Conservation (phyloP, 331 rosid genomes). For the Erythrophleum ivorense region DNA sequence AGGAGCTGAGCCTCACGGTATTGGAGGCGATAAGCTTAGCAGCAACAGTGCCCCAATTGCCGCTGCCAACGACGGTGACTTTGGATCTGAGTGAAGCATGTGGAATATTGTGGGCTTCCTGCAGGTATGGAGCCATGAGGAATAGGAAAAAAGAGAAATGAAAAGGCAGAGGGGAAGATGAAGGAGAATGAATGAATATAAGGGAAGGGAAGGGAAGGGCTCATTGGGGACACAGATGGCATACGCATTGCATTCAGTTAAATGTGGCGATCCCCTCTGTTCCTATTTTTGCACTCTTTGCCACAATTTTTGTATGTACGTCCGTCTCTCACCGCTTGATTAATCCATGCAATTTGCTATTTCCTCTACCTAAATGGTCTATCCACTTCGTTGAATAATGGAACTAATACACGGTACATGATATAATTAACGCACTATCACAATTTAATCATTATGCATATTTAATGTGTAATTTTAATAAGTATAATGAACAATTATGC, state of each 20-base stretch:
- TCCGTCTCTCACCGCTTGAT: not conserved
- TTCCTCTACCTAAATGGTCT: too few species aligned
- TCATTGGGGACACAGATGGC: conserved; percentile 34
- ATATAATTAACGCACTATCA: too few species aligned
- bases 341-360: too few species aligned
- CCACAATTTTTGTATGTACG: not conserved
- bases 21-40: conserved; percentile 89
- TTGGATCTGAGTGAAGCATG: conserved; percentile 46
- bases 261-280: too few species aligned
- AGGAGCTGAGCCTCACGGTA: conserved; percentile 56
- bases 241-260: not conserved
- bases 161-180: not conserved
- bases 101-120: not conserved
- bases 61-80: conserved; percentile 83
- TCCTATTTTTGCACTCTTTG: not conserved
- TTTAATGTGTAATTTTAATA: too few species aligned
- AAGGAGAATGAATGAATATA: conserved; percentile 13
- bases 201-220: not conserved
- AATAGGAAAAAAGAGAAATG: not conserved
- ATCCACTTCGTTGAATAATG: too few species aligned
- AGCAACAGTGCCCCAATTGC: conserved; percentile 94
- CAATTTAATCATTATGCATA: too few species aligned
- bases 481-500: too few species aligned
- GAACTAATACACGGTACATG: too few species aligned
- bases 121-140: conserved; percentile 44